These are phyloP conservation scores for Nicotiana otophora DNA, from an alignment of 257 asterid genomes.

Conservation along the genomic window DNA sequence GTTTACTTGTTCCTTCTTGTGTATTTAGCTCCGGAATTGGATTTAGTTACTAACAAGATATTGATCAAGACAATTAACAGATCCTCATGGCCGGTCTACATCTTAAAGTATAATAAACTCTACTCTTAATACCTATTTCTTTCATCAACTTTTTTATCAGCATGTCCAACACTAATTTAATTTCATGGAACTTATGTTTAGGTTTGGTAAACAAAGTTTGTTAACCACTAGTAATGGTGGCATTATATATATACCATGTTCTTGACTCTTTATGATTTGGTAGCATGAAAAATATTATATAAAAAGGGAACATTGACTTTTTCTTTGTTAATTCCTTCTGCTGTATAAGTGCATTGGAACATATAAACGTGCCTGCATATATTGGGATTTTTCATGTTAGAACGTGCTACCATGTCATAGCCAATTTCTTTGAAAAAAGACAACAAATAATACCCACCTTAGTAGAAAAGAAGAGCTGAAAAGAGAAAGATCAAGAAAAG, in stretches of 20 bases:
- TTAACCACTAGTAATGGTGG: too few species aligned
- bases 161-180: too few species aligned
- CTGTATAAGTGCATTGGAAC: neutral
- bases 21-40: neutral
- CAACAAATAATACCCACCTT: neutral
- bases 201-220: too few species aligned
- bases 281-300: neutral
- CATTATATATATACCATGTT: neutral
- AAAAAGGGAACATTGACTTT: neutral
- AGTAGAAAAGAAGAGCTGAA: conserved; percentile 12
- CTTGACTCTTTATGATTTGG: neutral
- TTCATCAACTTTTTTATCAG: too few species aligned
- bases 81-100: neutral
- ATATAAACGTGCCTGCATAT: neutral
- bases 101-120: neutral
- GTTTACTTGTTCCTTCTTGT: neutral
- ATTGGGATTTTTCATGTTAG: neutral
- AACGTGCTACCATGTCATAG: conserved; percentile 28
- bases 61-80: neutral
- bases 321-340: neutral
- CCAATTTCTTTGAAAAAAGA: neutral
- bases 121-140: neutral
- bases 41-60: neutral
- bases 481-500: neutral
- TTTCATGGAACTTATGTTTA: too few species aligned